Conservation (phyloP, 768 basidiomycete species). For the Trametopsis cervina region DNA sequence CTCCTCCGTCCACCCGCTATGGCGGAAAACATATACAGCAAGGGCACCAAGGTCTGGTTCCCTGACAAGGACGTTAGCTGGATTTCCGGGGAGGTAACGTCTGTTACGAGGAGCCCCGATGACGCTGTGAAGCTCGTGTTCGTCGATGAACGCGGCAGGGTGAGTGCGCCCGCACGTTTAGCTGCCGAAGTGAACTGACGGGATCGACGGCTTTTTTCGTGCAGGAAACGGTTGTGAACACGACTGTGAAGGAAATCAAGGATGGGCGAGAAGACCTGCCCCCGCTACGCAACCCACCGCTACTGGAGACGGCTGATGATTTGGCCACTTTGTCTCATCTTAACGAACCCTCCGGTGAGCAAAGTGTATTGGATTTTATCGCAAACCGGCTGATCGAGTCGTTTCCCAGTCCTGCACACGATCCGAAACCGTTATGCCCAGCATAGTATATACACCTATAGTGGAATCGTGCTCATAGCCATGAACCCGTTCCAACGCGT, state of each 20-base stretch:
- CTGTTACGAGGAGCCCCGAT: constrained; percentile 54
- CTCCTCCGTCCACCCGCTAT: constrained; percentile 29
- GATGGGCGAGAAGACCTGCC: constrained; percentile 78
- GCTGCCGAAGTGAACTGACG: too few relatives aligned
- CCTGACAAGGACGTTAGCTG: constrained; percentile 92
- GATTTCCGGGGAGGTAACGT: constrained; percentile 82
- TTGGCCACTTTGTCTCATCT: constrained; percentile 95
- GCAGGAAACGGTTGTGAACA: constrained; percentile 75
- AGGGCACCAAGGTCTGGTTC: constrained; percentile 88
- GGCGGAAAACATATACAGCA: constrained; percentile 91
- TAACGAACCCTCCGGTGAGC: constrained; percentile 91
- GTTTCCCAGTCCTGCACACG: constrained; percentile 77
- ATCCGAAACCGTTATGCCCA: constrained; percentile 95
- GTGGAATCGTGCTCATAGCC: constrained; percentile 97
- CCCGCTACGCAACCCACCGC: constrained; percentile 91
- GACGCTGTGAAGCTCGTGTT: constrained; percentile 81
- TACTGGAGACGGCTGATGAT: constrained; percentile 96
- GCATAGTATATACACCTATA: constrained; percentile 98
- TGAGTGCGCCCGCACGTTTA: too few relatives aligned
- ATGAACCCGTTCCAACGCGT: constrained; percentile 99
- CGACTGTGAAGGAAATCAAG: constrained; percentile 74
- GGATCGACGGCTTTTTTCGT: too few relatives aligned
- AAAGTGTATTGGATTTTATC: neutral
- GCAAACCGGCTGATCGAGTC: neutral
- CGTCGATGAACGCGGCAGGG: constrained; percentile 90